phyloP scores from a whole-genome alignment of 441 rosid genomes.

The Francoa sonchifolia region DNA sequence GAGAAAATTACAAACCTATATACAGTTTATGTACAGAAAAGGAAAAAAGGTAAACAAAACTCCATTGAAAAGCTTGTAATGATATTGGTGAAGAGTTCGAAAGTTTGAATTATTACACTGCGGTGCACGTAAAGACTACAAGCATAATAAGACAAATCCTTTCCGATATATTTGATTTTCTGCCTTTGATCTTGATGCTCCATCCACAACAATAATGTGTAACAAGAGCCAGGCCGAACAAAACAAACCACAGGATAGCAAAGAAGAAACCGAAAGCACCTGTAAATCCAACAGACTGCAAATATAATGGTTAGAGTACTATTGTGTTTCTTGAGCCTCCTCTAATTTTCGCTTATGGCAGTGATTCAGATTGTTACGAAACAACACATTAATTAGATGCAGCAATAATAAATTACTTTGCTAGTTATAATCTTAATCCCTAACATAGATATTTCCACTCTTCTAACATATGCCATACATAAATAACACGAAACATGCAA shows the following conservation, averaged over 20 bases:
- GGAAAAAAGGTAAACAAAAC: too few relatives aligned
- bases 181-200: slow-evolving; percentile 41
- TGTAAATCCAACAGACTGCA: slow-evolving; percentile 90
- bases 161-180: slow-evolving; percentile 29
- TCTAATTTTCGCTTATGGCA: neutral
- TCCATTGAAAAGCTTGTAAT: neutral
- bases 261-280: slow-evolving; percentile 74
- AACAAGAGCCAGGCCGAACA: slow-evolving; percentile 64
- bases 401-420: too few relatives aligned
- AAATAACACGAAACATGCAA: slow-evolving; percentile 2
- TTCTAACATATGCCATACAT: neutral
- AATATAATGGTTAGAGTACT: slow-evolving; percentile 11
- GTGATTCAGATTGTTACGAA: neutral
- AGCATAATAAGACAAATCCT: slow-evolving; percentile 60
- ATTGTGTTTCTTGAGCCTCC: neutral
- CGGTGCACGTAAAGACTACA: slow-evolving; percentile 63
- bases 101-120: slow-evolving; percentile 50
- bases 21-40: too few relatives aligned
- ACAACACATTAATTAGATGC: neutral
- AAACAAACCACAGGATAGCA: slow-evolving; percentile 64
- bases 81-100: neutral
- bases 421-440: too few relatives aligned
- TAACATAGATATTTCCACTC: neutral
- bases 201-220: slow-evolving; percentile 51
- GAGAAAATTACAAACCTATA: too few relatives aligned